These are phyloP conservation scores for Alternaria gaisen DNA, from an alignment of 2,329 filamentous ascomycete genomes.

Conservation along the genomic window DNA sequence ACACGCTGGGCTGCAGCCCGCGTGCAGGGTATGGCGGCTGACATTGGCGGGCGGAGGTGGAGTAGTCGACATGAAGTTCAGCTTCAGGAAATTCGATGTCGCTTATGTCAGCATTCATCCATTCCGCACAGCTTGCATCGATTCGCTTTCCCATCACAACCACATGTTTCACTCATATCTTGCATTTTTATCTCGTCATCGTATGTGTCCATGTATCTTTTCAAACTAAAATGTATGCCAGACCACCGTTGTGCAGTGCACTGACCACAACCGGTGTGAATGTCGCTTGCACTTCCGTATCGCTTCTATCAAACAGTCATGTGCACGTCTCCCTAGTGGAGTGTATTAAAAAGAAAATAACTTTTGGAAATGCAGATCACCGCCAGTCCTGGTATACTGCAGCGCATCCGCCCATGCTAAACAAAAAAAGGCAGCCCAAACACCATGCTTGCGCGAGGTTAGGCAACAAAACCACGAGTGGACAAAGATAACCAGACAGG, in stretches of 20 bases:
- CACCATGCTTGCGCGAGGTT: constrained; percentile 44
- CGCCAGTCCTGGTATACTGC: constrained; percentile 22
- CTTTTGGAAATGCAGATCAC: constrained; percentile 35
- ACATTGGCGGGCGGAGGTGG: constrained; percentile 58
- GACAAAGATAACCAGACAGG: constrained; percentile 11
- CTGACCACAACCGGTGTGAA: neutral
- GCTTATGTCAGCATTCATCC: constrained; percentile 35
- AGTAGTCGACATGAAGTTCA: constrained; percentile 14
- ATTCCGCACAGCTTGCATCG: neutral
- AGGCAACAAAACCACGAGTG: constrained; percentile 9
- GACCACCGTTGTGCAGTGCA: constrained; percentile 1
- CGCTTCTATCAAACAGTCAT: constrained; percentile 2
- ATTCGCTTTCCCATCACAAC: neutral
- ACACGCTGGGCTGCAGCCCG: constrained; percentile 61
- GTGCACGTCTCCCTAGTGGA: constrained; percentile 7
- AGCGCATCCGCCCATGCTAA: constrained; percentile 38
- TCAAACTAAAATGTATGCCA: neutral
- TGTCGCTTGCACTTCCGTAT: neutral
- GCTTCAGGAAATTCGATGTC: constrained; percentile 33
- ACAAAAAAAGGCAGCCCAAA: constrained; percentile 36
- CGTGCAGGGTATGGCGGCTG: constrained; percentile 63
- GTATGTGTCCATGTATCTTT: neutral
- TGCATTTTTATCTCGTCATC: neutral
- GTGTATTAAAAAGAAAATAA: constrained; percentile 22
- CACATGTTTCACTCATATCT: neutral